A percentile compares a stretch with the other conserved stretches of the same genome.
Conservation (phyloP, 2,329 filamentous ascomycete species). For the Byssochlamys sp. region DNA sequence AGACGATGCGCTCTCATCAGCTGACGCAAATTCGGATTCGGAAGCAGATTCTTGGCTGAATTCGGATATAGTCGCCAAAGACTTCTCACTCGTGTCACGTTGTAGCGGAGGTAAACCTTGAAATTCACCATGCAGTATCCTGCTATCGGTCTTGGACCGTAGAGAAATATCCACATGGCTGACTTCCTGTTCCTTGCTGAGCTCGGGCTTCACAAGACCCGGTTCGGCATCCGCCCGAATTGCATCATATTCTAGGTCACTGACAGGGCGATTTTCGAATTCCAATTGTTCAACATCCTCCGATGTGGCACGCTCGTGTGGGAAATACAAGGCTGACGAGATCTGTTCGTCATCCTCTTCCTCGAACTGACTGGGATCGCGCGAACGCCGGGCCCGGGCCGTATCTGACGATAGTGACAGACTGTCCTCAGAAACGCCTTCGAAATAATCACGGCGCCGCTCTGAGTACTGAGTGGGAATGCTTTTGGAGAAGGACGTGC, state of each 20-base stretch:
- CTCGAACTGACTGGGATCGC: slow-evolving; percentile 27
- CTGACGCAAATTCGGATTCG: slow-evolving; percentile 36
- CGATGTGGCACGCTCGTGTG: slow-evolving; percentile 44
- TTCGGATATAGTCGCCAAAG: slow-evolving; percentile 28
- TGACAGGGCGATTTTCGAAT: slow-evolving; percentile 9
- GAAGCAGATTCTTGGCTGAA: slow-evolving; percentile 30
- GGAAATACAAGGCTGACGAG: slow-evolving; percentile 55
- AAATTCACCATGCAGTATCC: slow-evolving; percentile 52
- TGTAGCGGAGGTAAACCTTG: slow-evolving; percentile 30
- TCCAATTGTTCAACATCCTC: slow-evolving; percentile 20
- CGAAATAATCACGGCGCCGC: slow-evolving; percentile 20
- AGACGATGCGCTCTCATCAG: slow-evolving; percentile 35
- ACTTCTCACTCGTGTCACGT: slow-evolving; percentile 29
- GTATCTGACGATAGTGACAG: slow-evolving; percentile 15
- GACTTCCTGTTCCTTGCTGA: slow-evolving; percentile 16
- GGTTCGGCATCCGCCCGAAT: not conserved
- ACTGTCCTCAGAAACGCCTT: slow-evolving; percentile 7
- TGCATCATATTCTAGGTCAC: not conserved
- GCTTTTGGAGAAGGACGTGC: slow-evolving; percentile 36
- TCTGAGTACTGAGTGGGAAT: slow-evolving; percentile 30
- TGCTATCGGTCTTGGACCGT: slow-evolving; percentile 51
- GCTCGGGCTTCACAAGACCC: not conserved
- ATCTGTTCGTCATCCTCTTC: slow-evolving; percentile 57
- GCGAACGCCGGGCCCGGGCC: slow-evolving; percentile 13
- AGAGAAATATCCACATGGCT: slow-evolving; percentile 55